Percentiles rank a stretch among this genome's conserved stretches.
Conservation (phyloP, 169 alveolate species). For the Eimeria tenella region DNA sequence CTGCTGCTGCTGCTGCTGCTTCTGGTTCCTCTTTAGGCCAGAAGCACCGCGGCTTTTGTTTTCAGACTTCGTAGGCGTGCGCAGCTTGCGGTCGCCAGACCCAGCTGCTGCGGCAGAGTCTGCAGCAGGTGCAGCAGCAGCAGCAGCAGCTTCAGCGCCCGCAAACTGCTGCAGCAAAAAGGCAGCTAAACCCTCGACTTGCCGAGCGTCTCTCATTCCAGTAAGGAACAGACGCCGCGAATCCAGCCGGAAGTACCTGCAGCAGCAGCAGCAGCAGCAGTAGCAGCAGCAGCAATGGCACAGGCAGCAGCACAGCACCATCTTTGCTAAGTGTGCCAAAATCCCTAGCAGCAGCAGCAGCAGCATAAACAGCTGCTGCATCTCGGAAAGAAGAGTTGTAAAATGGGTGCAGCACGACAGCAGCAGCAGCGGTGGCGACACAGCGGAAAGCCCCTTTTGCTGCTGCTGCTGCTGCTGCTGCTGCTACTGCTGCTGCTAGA, state of each 20-base stretch:
- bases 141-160: background rate
- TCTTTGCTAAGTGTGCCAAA: too few species aligned
- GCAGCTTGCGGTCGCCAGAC: background rate
- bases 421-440: background rate
- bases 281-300: background rate
- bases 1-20: conserved; percentile 23
- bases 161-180: conserved; percentile 6
- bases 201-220: conserved; percentile 28
- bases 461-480: conserved; percentile 6
- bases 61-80: background rate
- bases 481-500: background rate
- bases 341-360: background rate
- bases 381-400: background rate
- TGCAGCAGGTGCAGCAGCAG: background rate
- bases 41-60: background rate
- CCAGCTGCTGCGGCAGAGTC: background rate
- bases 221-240: conserved; percentile 13
- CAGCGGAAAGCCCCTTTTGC: too few species aligned
- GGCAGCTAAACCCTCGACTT: background rate
- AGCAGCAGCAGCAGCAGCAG: background rate
- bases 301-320: too few species aligned
- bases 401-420: background rate
- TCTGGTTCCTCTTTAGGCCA: background rate
- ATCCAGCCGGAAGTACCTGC: conserved; percentile 1
- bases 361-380: background rate